Evolutionary conservation across 768 basidiomycete genomes (phyloP), one percentile per base, ranked within the genome.

Genomic region (Russula sp.): DNA sequence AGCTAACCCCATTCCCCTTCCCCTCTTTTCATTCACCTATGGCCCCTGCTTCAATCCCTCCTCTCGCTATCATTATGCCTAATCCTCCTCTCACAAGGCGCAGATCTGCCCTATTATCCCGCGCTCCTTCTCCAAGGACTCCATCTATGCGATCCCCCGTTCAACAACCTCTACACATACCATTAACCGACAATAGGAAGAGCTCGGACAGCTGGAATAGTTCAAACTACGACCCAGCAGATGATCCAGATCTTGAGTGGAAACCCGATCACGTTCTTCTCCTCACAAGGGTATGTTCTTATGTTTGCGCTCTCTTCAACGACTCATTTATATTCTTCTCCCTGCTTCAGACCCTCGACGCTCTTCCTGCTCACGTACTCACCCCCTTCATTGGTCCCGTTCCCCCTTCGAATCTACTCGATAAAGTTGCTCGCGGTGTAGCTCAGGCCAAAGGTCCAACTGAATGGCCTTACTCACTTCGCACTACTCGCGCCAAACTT

Each of bases 121-220:
- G 77, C 63, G 72, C 70, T 65, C 74, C 78, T 9, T 69, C 75
- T 10, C 83, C 62, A 49, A 63, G 78, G 56, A 88, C 90, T 0
- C 90, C 86, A 47, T 80, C 78, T 56, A 80, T 78, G 69, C 77
- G 77, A 65, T 83, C 84, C 5, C 83, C 85, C 35, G 70, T 70
- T 65, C 78, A 79, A 55, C 78, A 82, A 2, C 77, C 83, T 59
- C 73, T 84, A 59, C 72, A 86, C 62, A 79, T 84, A 59, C 77
- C 22, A 60, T 74, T 61, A 62, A 67, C 67, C 52, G 67, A 71
- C 79, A 84, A 74, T 76, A 68, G 89, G 65, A 86, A 85, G 72
- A 90, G 88, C 72, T 84, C 85, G 1, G 87, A 90, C 72, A 90
- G 88, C 72, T 90, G 89, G 89, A 88, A 86, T 72, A 88, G 87